Conservation (phyloP, 768 basidiomycete species). For the Tubosaeta sp. region DNA sequence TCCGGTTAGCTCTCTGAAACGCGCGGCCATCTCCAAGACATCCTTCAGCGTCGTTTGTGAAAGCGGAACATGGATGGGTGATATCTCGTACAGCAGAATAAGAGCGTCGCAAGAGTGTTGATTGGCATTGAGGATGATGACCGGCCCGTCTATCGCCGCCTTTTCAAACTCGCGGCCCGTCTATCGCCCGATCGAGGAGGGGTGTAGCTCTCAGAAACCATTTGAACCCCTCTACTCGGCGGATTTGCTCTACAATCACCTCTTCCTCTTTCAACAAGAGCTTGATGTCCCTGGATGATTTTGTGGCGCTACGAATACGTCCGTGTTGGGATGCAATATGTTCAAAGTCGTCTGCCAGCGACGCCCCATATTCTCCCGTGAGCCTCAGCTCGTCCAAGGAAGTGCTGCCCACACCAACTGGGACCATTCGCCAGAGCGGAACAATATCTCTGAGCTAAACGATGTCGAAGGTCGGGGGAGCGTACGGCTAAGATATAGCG, state of each 20-base stretch:
- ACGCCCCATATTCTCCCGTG: constrained; percentile 13
- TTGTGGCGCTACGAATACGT: constrained; percentile 6
- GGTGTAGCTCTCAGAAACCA: constrained; percentile 25
- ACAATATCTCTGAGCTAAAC: constrained; percentile 9
- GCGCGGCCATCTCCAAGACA: constrained; percentile 18
- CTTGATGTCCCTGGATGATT: constrained; percentile 15
- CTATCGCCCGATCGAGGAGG: no score
- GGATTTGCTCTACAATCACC: constrained; percentile 24
- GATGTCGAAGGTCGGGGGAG: constrained; percentile 16
- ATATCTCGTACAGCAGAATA: constrained; percentile 10
- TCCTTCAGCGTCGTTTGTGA: constrained; percentile 11
- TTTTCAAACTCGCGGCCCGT: constrained; percentile 26
- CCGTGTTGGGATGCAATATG: constrained; percentile 15
- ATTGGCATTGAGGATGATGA: constrained; percentile 33
- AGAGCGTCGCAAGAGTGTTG: constrained; percentile 20
- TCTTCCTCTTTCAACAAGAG: constrained; percentile 25
- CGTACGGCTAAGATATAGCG: constrained; percentile 12
- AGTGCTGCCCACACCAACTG: constrained; percentile 27
- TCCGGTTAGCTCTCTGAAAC: constrained; percentile 13
- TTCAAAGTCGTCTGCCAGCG: constrained; percentile 21
- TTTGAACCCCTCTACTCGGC: constrained; percentile 29
- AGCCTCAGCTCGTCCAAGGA: constrained; percentile 25
- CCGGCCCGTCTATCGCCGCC: constrained; percentile 31
- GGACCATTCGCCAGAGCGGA: constrained; percentile 27
- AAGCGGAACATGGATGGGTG: constrained; percentile 20